Conservation (phyloP, 805 yeast species). For the Schwanniomyces occidentalis region DNA sequence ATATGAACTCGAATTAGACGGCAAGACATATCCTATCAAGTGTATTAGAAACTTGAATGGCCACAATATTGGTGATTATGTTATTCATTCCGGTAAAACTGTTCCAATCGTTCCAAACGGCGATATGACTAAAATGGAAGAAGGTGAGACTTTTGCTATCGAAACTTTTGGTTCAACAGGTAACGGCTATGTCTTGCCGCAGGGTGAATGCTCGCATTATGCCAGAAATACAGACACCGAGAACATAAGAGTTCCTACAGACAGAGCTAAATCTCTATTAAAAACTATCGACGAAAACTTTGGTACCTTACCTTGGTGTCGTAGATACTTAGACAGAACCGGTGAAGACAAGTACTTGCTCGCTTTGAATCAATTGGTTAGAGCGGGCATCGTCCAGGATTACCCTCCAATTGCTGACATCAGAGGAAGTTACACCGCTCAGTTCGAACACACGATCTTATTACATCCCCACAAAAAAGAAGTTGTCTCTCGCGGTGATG, state of each 20-base stretch:
- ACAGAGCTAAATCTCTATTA: conserved; percentile 69
- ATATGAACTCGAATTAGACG: conserved; percentile 88
- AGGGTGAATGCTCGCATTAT: conserved; percentile 95
- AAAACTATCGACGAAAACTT: conserved; percentile 74
- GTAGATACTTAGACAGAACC: conserved; percentile 86
- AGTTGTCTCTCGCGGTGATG: conserved; percentile 93
- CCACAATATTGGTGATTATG: conserved; percentile 82
- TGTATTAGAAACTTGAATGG: conserved; percentile 93
- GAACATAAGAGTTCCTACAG: conserved; percentile 48
- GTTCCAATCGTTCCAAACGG: conserved; percentile 95
- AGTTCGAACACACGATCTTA: conserved; percentile 90
- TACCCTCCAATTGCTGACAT: conserved; percentile 90
- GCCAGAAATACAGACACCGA: conserved; percentile 56
- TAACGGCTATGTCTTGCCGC: conserved; percentile 78
- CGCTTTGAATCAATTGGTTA: conserved; percentile 82
- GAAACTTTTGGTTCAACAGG: conserved; percentile 99
- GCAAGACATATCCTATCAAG: conserved; percentile 80
- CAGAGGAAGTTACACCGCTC: conserved; percentile 90
- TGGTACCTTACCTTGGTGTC: conserved; percentile 95
- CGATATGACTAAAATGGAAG: conserved; percentile 97
- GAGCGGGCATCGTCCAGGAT: conserved; percentile 85
- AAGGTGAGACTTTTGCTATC: conserved; percentile 96
- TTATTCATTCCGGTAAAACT: conserved; percentile 91
- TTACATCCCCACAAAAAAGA: conserved; percentile 91
- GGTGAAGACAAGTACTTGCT: conserved; percentile 91